Base-by-base conservation (phyloP, 1,139 yeast genomes). In the Suhomyces maxii region DNA sequence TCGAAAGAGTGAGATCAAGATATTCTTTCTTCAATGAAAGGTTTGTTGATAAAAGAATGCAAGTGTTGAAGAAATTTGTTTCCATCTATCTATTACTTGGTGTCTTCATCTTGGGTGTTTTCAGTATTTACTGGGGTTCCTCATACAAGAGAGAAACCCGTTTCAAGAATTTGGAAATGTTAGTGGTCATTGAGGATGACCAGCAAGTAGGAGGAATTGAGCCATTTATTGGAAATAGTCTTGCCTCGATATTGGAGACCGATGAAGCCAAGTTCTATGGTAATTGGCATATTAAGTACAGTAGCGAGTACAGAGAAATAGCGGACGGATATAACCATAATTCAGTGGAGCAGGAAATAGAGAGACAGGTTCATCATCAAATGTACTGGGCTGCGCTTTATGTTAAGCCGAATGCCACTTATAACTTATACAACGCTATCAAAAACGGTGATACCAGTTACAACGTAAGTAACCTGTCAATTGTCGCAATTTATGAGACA, bases 91-190 rank as follows among this genome's bases (percentile, higher is more conserved):
- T 47, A n/a, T 13, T 60, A n/a, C 64, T 79, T 62, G 61, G 68
- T 9, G 43, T 56, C 11, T 56, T 56, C 37, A 61, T 71, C 28
- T 58, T 73, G 45, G 64, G 60, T 6, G 59, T 71, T 2, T 69
- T 72, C 44, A 64, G 74, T 9, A 63, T 73, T 40, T 74, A 73
- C 54, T 74, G 79, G 79, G 79, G 79, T n/a, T 64, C 78, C 5
- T 57, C 63, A 53, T 73, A 60, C 53, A 53, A 61, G 7, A 60
- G 77, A 43, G 40, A 51, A 28, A 34, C 49, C 10, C 60, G 76
- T 37, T 46, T 65, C 10, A 61, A 57, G 31, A 68, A 72, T 49
- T 63, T 74, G 49, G 58, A 59, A 30, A 64, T 72, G 67, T 64
- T 73, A 54, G 77, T 73, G 26, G 77, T 73, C 6, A 64, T 71